Percentiles rank a stretch among this genome's conserved stretches.
Evolutionary conservation across 495 filamentous ascomycete genomes (phyloP).

Genomic region (Glonium stellatum): DNA sequence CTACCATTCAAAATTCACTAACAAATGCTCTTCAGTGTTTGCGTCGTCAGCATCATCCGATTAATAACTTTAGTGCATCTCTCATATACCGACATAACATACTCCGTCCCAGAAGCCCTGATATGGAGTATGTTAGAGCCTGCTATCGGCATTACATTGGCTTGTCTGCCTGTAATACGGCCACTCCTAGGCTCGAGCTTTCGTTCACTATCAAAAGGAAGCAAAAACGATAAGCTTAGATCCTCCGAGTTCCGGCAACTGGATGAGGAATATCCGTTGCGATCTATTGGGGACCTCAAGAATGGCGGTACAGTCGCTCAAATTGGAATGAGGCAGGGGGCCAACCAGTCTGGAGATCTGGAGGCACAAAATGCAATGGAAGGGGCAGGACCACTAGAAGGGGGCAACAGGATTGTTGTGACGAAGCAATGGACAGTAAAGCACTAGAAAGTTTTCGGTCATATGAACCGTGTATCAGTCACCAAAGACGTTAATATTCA

Average conservation of each 20-base stretch:
- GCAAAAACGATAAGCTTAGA: too few species aligned
- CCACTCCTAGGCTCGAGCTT: conserved; percentile 3
- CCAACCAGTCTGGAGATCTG: too few species aligned
- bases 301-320: not conserved
- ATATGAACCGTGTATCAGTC: too few species aligned
- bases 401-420: too few species aligned
- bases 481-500: too few species aligned
- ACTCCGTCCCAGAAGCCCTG: conserved; percentile 7
- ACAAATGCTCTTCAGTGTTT: conserved; percentile 5
- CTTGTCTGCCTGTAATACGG: conserved; percentile 16
- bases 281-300: not conserved
- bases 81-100: conserved; percentile 12
- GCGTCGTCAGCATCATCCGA: conserved; percentile 17
- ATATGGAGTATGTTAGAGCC: conserved; percentile 20
- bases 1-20: too few species aligned
- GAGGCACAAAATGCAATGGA: too few species aligned
- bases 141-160: conserved; percentile 14
- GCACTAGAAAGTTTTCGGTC: too few species aligned
- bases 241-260: conserved; percentile 34
- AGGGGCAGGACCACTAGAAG: too few species aligned
- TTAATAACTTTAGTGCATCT: conserved; percentile 3
- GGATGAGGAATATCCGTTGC: not conserved
- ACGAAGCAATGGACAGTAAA: too few species aligned
- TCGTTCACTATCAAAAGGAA: not conserved
- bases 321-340: too few species aligned